Percentiles rank a stretch among this genome's conserved stretches.
phyloP scores from a whole-genome alignment of 1,284 basidiomycete genomes.

The Irpex sp. region DNA sequence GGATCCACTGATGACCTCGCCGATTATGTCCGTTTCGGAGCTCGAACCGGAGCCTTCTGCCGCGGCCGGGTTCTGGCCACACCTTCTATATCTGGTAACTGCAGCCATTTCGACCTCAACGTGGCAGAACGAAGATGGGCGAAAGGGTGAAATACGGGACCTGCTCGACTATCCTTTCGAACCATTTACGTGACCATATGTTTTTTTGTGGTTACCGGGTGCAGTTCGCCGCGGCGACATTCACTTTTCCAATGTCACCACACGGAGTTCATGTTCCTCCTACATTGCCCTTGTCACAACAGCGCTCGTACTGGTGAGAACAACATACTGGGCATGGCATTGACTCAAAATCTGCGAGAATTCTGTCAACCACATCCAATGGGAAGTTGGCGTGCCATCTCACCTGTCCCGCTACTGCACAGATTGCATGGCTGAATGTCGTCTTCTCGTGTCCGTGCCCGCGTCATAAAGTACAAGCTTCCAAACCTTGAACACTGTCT shows the following conservation, averaged over 20 bases:
- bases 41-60: neutral
- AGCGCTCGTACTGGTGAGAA: neutral
- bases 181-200: no score
- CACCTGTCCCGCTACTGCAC: no score
- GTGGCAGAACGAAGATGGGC: no score
- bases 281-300: neutral
- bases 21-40: conserved; percentile 2
- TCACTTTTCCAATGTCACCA: neutral
- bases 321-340: neutral
- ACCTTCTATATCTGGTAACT: neutral
- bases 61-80: neutral
- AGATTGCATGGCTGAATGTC: no score
- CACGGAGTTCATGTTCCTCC: neutral
- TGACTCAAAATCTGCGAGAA: neutral
- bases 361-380: neutral
- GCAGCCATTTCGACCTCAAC: neutral
- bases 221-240: neutral
- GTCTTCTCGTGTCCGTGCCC: no score
- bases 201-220: no score
- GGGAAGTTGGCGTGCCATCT: neutral
- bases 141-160: no score
- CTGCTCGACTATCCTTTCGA: no score
- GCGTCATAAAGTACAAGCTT: no score
- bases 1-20: neutral
- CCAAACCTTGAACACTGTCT: no score